phyloP scores from a whole-genome alignment of 2,329 filamentous ascomycete species.

The Sporothrix brasiliensis region DNA sequence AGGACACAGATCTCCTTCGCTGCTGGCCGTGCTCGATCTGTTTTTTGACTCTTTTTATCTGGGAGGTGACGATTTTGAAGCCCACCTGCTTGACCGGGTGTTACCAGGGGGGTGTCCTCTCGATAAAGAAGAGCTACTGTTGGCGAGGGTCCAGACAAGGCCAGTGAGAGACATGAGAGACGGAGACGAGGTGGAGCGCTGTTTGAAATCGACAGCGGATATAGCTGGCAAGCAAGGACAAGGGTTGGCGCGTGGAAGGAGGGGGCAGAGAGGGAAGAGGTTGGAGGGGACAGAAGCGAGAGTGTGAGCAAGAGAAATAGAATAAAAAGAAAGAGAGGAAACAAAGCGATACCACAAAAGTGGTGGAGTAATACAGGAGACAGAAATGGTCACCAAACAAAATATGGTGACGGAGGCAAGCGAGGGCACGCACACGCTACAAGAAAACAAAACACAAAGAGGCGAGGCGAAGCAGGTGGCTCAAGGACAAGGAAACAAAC shows the following conservation, averaged over 20 bases:
- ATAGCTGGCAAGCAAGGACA: conserved; percentile 18
- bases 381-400: background rate
- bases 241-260: conserved; percentile 16
- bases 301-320: no score
- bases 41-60: background rate
- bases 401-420: background rate
- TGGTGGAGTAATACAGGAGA: background rate
- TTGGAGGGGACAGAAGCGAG: background rate
- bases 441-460: background rate
- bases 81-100: conserved; percentile 21
- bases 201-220: conserved; percentile 12
- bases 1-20: conserved; percentile 28
- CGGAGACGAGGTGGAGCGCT: conserved; percentile 1
- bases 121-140: conserved; percentile 22
- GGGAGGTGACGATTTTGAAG: conserved; percentile 24
- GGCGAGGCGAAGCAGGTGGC: conserved; percentile 6
- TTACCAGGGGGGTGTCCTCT: conserved; percentile 13
- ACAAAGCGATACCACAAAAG: background rate
- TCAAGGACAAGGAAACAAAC: background rate
- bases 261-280: conserved; percentile 3
- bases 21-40: conserved; percentile 24
- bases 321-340: background rate
- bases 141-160: conserved; percentile 17
- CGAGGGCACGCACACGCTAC: background rate
- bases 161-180: conserved; percentile 26